Conservation (phyloP, 345 rosid genomes). For the Lepidium didymum region DNA sequence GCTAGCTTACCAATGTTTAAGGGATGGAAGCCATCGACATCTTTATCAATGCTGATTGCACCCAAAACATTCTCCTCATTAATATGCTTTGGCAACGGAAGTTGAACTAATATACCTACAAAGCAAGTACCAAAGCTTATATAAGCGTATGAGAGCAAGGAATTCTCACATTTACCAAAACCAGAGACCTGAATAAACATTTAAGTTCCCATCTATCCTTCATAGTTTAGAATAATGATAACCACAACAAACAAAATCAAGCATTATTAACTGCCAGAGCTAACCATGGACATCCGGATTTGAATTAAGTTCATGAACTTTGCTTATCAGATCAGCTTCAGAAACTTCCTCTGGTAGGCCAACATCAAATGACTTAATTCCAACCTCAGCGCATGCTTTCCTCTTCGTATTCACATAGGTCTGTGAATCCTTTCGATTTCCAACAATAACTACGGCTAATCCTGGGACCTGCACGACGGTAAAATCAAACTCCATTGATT, state of each 20-base stretch:
- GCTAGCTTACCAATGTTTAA: conserved; percentile 91
- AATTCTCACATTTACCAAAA: not conserved
- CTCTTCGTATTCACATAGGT: conserved; percentile 90
- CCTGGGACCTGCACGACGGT: conserved; percentile 66
- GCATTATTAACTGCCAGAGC: not conserved
- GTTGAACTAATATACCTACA: conserved; percentile 87
- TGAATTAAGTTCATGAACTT: conserved; percentile 74
- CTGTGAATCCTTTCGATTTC: conserved; percentile 73
- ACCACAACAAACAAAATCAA: not conserved
- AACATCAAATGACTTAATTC: conserved; percentile 66
- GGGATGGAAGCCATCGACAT: conserved; percentile 98
- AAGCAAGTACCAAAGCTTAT: conserved; percentile 7
- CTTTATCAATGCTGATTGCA: conserved; percentile 74
- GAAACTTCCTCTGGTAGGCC: conserved; percentile 74
- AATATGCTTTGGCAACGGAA: conserved; percentile 80
- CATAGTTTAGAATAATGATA: not conserved
- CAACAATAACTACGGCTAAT: conserved; percentile 82
- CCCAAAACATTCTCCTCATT: conserved; percentile 75
- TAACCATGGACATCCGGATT: conserved; percentile 77
- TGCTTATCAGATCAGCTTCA: conserved; percentile 64
- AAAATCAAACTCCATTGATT: not conserved
- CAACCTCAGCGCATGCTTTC: conserved; percentile 90
- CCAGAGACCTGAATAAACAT: not conserved
- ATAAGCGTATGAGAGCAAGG: not conserved
- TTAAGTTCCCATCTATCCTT: not conserved